A percentile compares a stretch with the other conserved stretches of the same genome.
These are phyloP conservation scores for Rhizodiscina lignyota DNA, from an alignment of 495 filamentous ascomycete genomes.

Conservation along the genomic window DNA sequence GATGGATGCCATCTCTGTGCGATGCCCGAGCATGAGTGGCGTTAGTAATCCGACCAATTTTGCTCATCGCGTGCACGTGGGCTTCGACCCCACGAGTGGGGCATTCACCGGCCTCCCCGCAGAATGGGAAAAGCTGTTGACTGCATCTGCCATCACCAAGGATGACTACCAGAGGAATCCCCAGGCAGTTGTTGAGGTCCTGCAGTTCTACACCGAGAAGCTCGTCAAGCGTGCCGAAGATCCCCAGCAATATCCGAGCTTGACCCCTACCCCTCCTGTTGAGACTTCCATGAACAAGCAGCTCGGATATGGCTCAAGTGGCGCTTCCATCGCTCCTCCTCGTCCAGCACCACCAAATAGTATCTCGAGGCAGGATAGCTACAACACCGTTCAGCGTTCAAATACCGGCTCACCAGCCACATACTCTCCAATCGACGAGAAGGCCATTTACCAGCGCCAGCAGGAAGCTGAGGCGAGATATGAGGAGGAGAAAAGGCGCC, in stretches of 20 bases:
- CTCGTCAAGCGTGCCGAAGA: constrained; percentile 72
- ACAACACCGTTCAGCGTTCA: constrained; percentile 10
- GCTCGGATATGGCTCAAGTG: constrained; percentile 40
- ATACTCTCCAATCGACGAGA: background rate
- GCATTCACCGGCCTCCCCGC: constrained; percentile 84
- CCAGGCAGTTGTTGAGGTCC: constrained; percentile 92
- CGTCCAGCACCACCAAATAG: constrained; percentile 39
- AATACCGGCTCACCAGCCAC: constrained; percentile 3
- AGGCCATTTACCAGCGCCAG: constrained; percentile 4
- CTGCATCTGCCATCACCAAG: constrained; percentile 88
- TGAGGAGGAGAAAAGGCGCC: constrained; percentile 11
- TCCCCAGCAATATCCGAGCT: constrained; percentile 54
- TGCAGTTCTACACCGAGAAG: constrained; percentile 91
- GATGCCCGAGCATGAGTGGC: constrained; percentile 92
- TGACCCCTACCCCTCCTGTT: constrained; percentile 49
- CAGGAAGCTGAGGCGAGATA: constrained; percentile 12
- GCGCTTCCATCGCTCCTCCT: constrained; percentile 62
- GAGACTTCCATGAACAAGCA: constrained; percentile 45
- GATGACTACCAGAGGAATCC: constrained; percentile 96
- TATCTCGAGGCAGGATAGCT: constrained; percentile 28
- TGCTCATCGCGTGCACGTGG: constrained; percentile 88
- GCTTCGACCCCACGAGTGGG: constrained; percentile 85
- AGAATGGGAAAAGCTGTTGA: constrained; percentile 93
- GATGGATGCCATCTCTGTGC: constrained; percentile 93
- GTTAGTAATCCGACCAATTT: constrained; percentile 98